Evolutionary conservation across 257 asterid genomes (phyloP), one percentile per base, ranked within the genome.

Genomic region (Gentiana macrophylla): DNA sequence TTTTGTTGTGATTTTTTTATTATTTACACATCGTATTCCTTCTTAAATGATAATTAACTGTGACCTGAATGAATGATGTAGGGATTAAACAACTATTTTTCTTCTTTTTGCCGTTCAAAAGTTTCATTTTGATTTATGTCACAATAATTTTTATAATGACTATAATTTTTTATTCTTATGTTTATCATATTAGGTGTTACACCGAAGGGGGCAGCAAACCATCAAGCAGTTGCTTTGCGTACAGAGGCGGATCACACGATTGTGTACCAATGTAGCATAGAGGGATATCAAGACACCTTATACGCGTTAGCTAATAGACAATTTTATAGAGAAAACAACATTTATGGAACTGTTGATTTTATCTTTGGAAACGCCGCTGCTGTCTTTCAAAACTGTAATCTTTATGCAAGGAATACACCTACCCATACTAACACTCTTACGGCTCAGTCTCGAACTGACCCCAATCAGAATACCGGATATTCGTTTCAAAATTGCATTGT

Each of bases 401-500:
- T 47, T 47, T 47, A 9, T 47, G 50, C 50, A 47, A 12, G 50
- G n/a, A 47, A 47, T 15, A 47, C 50, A 9, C n/a, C 50, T 6
- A 9, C 50, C 5, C 58, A 53, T 6, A 62, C 50, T 2, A 62
- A 62, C 45, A 62, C 57, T n/a, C 2, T 62, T 2, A 62, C 67
- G 0, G 67, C 67, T 12, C 67, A 62, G 53, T 59, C 53, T 1
- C 43, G 67, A 53, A 62, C 60, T 0, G 60, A 62, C 52, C 60
- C 67, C 0, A 62, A 53, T 11, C 67, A 62, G 6, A 62, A 52
- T 41, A 62, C 67, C 1, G 60, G 60, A 46, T 52, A 41, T 4
- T 56, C 57, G 3, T 43, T 62, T 12, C 67, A 62, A 2, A 62
- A 62, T 11, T 62, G 53, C 8, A 8, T 53, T 32, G 49, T 62